Base-by-base conservation (phyloP, 148 eudicot genomes). In the Diospyros kaki region DNA sequence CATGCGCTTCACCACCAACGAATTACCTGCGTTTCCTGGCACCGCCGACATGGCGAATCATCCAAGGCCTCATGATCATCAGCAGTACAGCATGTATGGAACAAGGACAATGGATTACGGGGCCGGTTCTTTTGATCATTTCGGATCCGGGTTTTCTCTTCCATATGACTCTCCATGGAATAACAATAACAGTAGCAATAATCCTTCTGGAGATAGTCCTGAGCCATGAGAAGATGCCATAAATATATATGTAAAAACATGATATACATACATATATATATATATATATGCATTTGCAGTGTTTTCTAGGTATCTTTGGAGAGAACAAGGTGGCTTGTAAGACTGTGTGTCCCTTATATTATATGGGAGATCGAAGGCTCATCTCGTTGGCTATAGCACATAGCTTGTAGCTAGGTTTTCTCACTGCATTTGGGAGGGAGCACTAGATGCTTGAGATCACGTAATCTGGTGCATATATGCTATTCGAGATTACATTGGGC, bases 1-100 rank as follows among this genome's bases (percentile, higher is more conserved):
- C 2, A 73, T 84, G 76, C 76, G 81, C 6, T 80, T 76, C 66
- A 62, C 84, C 5, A 72, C 75, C 64, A 86, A 73, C 48, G 73
- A 80, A 38, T 11, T 65, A 40, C 58, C 63, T 10, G 58, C 1
- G 39, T 43, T 55, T 43, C 73, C 69, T 52, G 73, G 58, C 58
- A 58, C 42, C 5, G 72, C 68, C 69, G 41, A 66, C 4, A 60
- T 46, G 1, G 58, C 81, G 8, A 73, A 45, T 38, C 71, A 55
- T 43, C 41, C 38, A 15, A 41, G 55, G 63, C 64, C 77, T 28
- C 28, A 28, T 28, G 28, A 28, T 28, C 28, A 28, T 28, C 28
- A 28, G 28, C 28, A 28, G 28, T 28, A 28, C 28, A 28, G 28
- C 64, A 45, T 7, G n/a, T 73, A 46, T 4, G 76, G 58, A 28